Evolutionary conservation across 257 asterid genomes (phyloP), one percentile per base, ranked within the genome.

Genomic region (Scutellaria baicalensis): DNA sequence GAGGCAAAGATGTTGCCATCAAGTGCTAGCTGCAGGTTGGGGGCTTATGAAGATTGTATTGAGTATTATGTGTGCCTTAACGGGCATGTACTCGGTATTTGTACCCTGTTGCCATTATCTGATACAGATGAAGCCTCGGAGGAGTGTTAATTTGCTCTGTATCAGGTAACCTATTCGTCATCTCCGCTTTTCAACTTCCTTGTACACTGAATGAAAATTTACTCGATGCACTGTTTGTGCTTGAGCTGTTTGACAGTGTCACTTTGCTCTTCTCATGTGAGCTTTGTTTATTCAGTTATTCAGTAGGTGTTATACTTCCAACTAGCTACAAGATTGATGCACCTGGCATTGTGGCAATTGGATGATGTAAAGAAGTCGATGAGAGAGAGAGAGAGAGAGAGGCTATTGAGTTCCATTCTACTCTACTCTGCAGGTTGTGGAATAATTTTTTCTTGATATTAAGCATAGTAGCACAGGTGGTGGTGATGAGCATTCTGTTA

Each of bases 21-120:
- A 3, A 91, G 98, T 78, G 99, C 97, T n/a, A 88, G 96, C 77
- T 91, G 97, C 71, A 78, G 98, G 66, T 70, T 94, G 76, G 99
- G 96, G 13, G 92, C 99, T 57, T 94, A 91, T 68, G 99, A 91
- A 35, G 99, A 94, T 71, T 81, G 90, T 72, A 78, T 91, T 8
- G 97, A 94, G 85, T 94, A 91, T 69, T 89, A 84, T 38, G 99
- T 94, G 43, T 94, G 99, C 75, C 91, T 94, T 36, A 94, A 89
- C 8, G 99, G 99, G 33, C 99, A 94, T 27, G 86, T 91, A 56
- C 90, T 91, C 45, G 99, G 99, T 45, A 80, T 83, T 61, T 94
- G 98, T 75, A 89, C 98, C 2, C 83, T 94, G 51, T 68, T 91
- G 83, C 99, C 99, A 18, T 82, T 94, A 75, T 89, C 99, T 42